phyloP scores from a whole-genome alignment of 73 alveolate species.

The Paramecium biaurelia region DNA sequence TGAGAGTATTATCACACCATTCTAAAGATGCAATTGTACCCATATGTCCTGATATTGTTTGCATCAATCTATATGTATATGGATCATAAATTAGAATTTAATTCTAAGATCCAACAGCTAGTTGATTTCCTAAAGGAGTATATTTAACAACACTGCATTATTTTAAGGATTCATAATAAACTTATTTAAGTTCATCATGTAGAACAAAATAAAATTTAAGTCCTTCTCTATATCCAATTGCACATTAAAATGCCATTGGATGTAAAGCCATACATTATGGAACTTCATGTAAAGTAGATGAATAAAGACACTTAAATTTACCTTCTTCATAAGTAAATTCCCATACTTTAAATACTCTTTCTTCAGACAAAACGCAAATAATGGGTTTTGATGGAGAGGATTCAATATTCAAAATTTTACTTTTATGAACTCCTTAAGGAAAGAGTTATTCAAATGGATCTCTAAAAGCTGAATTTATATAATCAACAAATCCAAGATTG shows the following conservation, averaged over 20 bases:
- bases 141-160: neutral
- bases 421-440: conserved; percentile 63
- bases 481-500: conserved; percentile 57
- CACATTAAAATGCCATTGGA: conserved; percentile 57
- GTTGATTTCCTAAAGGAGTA: conserved; percentile 24
- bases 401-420: conserved; percentile 11
- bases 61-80: neutral
- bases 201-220: conserved; percentile 8
- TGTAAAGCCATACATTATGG: conserved; percentile 61
- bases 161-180: conserved; percentile 11
- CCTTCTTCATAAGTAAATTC: conserved; percentile 44
- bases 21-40: conserved; percentile 4
- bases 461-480: conserved; percentile 46
- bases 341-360: conserved; percentile 58
- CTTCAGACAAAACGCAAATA: conserved; percentile 15
- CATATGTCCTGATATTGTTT: neutral
- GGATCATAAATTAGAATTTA: conserved; percentile 12
- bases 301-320: conserved; percentile 53
- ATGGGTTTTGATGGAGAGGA: conserved; percentile 51
- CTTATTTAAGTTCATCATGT: conserved; percentile 33
- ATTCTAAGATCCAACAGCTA: conserved; percentile 43
- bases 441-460: conserved; percentile 62
- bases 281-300: conserved; percentile 46
- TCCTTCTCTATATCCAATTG: conserved; percentile 61
- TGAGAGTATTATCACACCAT: conserved; percentile 17